Conservation (phyloP, 176 grass and related monocot species). For the Cymbopogon citratus region DNA sequence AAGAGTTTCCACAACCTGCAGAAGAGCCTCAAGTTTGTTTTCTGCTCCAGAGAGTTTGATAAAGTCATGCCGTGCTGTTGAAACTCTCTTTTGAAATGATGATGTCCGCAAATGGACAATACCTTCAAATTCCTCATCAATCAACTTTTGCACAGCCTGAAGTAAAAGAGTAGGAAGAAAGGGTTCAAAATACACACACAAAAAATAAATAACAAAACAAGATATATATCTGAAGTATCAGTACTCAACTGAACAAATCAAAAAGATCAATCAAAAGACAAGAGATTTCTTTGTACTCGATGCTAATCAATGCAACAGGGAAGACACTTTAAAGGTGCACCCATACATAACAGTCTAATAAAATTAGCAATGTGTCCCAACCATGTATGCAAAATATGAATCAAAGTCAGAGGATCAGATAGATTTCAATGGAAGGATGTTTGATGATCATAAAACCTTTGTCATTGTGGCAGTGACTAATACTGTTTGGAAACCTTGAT, state of each 20-base stretch:
- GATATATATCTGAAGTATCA: not conserved
- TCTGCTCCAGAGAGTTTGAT: slow-evolving; percentile 86
- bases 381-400: not conserved
- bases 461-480: slow-evolving; percentile 92
- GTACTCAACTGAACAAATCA: not conserved
- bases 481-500: slow-evolving; percentile 90
- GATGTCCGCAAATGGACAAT: slow-evolving; percentile 87
- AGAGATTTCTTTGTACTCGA: not conserved
- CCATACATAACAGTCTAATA: not conserved
- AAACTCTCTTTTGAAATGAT: slow-evolving; percentile 86
- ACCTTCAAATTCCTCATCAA: slow-evolving; percentile 96
- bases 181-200: not conserved
- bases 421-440: not conserved
- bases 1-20: slow-evolving; percentile 55
- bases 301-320: not conserved
- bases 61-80: slow-evolving; percentile 95
- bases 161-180: slow-evolving; percentile 13
- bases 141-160: slow-evolving; percentile 81
- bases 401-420: not conserved
- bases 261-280: not conserved
- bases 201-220: not conserved
- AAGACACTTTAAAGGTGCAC: not conserved
- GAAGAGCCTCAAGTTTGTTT: slow-evolving; percentile 95
- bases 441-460: slow-evolving; percentile 44
- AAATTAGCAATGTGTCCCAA: not conserved